Conservation (phyloP, 371 early-diverging fungal genomes). For the Nematocida sp. region DNA sequence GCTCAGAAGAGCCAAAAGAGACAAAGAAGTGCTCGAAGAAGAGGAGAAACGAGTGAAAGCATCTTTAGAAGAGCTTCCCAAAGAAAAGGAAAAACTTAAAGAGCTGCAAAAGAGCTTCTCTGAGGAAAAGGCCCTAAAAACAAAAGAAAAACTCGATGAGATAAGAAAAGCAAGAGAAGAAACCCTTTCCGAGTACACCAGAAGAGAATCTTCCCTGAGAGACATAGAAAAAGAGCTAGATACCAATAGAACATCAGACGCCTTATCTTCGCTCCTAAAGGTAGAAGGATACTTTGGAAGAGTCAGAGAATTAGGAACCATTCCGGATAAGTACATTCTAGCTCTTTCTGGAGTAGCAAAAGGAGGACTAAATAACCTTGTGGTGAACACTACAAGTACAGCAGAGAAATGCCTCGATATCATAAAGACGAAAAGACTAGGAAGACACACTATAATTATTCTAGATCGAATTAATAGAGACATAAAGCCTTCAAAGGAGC, state of each 20-base stretch:
- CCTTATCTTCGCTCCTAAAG: slow-evolving; percentile 37
- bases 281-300: slow-evolving; percentile 71
- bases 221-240: slow-evolving; percentile 17
- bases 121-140: slow-evolving; percentile 43
- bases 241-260: slow-evolving; percentile 1
- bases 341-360: slow-evolving; percentile 85
- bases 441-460: slow-evolving; percentile 81
- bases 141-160: slow-evolving; percentile 23
- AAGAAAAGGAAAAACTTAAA: slow-evolving; percentile 10
- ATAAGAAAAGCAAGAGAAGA: slow-evolving; percentile 16
- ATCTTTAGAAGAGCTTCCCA: slow-evolving; percentile 1
- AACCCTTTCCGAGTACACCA: slow-evolving; percentile 20
- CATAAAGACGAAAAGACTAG: slow-evolving; percentile 76
- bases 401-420: slow-evolving; percentile 85
- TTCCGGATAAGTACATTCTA: slow-evolving; percentile 85
- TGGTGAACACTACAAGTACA: slow-evolving; percentile 83
- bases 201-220: slow-evolving; percentile 14
- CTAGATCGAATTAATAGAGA: slow-evolving; percentile 69
- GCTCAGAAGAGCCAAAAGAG: slow-evolving; percentile 3
- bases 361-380: slow-evolving; percentile 77
- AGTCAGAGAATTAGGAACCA: slow-evolving; percentile 85
- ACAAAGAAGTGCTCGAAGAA: slow-evolving; percentile 7
- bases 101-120: slow-evolving; percentile 20
- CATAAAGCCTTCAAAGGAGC: slow-evolving; percentile 64
- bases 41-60: not conserved